Conservation (phyloP, 768 basidiomycete species). For the Leccinum longicurvipes region DNA sequence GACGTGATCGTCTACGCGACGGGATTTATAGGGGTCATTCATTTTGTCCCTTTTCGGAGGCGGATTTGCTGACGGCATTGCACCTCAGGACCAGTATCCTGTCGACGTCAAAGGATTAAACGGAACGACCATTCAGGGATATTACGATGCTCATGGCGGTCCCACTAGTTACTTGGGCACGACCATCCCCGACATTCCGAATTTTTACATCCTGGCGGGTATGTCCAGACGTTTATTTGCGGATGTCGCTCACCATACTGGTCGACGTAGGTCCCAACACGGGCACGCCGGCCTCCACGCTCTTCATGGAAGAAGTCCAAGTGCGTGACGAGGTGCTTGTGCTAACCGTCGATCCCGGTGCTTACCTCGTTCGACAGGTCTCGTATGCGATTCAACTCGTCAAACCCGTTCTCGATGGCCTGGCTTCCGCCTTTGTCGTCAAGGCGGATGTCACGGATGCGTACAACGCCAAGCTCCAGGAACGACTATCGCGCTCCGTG, state of each 20-base stretch:
- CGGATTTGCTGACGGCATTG: background rate
- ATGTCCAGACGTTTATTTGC: background rate
- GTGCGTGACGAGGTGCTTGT: slow-evolving; percentile 11
- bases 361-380: slow-evolving; percentile 15
- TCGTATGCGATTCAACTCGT: slow-evolving; percentile 29
- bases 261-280: slow-evolving; percentile 26
- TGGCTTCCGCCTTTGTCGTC: slow-evolving; percentile 23
- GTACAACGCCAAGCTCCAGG: slow-evolving; percentile 25
- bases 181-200: slow-evolving; percentile 35
- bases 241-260: background rate
- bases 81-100: slow-evolving; percentile 19
- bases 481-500: slow-evolving; percentile 14
- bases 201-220: slow-evolving; percentile 34
- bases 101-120: slow-evolving; percentile 24
- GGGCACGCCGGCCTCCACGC: slow-evolving; percentile 23
- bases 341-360: background rate
- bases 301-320: slow-evolving; percentile 29
- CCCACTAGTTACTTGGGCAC: slow-evolving; percentile 35
- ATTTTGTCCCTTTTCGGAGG: background rate
- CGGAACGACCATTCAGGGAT: slow-evolving; percentile 25
- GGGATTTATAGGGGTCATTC: slow-evolving; percentile 30
- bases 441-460: slow-evolving; percentile 22
- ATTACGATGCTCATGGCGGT: slow-evolving; percentile 28
- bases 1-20: slow-evolving; percentile 35
- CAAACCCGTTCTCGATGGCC: slow-evolving; percentile 25